phyloP scores from a whole-genome alignment of 768 basidiomycete genomes.

The Hygrophoropsis aurantiaca region DNA sequence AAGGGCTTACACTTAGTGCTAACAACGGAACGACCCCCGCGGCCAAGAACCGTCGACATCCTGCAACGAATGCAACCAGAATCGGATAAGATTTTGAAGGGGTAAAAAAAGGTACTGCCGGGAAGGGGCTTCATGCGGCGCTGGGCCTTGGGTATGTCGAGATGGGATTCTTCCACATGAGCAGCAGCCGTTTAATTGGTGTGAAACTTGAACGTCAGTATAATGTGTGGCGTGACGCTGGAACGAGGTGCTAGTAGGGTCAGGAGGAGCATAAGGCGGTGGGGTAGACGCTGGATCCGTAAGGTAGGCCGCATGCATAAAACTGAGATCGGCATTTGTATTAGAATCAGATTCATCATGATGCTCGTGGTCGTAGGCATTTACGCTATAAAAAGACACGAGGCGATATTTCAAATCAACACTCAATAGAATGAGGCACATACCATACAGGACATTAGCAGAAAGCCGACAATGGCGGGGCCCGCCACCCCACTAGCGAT shows the following conservation, averaged over 20 bases:
- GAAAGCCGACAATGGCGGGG: slow-evolving; percentile 37
- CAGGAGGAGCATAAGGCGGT: slow-evolving; percentile 12
- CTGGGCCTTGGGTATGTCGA: slow-evolving; percentile 16
- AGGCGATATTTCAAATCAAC: not conserved
- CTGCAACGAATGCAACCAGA: too few species aligned
- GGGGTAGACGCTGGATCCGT: slow-evolving; percentile 15
- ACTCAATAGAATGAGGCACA: slow-evolving; percentile 15
- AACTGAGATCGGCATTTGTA: slow-evolving; percentile 58
- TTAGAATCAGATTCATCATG: slow-evolving; percentile 47
- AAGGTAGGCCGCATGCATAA: slow-evolving; percentile 29
- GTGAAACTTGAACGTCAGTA: slow-evolving; percentile 65
- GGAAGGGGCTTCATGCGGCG: slow-evolving; percentile 10
- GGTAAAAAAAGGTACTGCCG: not conserved
- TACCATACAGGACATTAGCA: slow-evolving; percentile 49
- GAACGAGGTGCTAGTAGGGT: slow-evolving; percentile 59
- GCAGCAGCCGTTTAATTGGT: slow-evolving; percentile 43
- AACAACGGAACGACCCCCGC: too few species aligned
- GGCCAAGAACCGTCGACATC: too few species aligned
- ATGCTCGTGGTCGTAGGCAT: slow-evolving; percentile 41
- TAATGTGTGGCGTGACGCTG: slow-evolving; percentile 73
- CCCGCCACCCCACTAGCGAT: slow-evolving; percentile 47
- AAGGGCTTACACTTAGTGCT: too few species aligned
- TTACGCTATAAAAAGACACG: slow-evolving; percentile 18
- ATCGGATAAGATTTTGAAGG: not conserved
- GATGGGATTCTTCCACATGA: slow-evolving; percentile 15